Base-by-base conservation (phyloP, 1,284 basidiomycete species). In the Ceratobasidium theobromae region DNA sequence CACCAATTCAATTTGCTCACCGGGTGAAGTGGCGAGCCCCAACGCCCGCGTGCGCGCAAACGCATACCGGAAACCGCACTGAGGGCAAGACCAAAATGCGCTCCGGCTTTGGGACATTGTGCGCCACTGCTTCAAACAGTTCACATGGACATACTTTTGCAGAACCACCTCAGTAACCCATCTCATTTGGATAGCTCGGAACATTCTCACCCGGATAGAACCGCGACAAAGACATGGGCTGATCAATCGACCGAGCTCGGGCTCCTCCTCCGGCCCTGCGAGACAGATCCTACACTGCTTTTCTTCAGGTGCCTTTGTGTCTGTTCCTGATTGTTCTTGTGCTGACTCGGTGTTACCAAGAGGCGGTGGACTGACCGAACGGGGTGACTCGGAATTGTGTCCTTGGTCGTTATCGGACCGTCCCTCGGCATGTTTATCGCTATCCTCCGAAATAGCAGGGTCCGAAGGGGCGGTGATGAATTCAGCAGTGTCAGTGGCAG, bases 161-260 rank as follows among this genome's bases (percentile, higher is more conserved):
- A 51, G 53, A 70, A 25, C 9, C 71, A 53, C 70, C 70, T 32
- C 57, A 49, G 68, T 23, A 53, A 23, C 27, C 6, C 21, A 27
- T 48, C 14, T 6, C 21, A 43, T 16, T 43, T 43, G 11, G 21
- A 52, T 18, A 51, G n/a, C 62, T 43, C 32, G 25, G 53, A 32
- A 27, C 53, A 38, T 8, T 66, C 86, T 74, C 75, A 90, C 88
- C 69, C 84, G 87, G 60, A 91, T 89, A n/a, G 86, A 85, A 30
- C 89, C 89, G 69, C 82, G 86, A 76, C 89, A 92, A 1, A 86
- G 80, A 75, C 89, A 91, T 4, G 89, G 89, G 38, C 85, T 82
- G 70, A 91, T 88, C 67, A 91, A 82, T 65, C 84, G 81, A 4
- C 89, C 89, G 35, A 86, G 78, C 43, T 68, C 68, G 3, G 40